phyloP scores from a whole-genome alignment of 2,329 filamentous ascomycete genomes.

The Didymella segeticola region DNA sequence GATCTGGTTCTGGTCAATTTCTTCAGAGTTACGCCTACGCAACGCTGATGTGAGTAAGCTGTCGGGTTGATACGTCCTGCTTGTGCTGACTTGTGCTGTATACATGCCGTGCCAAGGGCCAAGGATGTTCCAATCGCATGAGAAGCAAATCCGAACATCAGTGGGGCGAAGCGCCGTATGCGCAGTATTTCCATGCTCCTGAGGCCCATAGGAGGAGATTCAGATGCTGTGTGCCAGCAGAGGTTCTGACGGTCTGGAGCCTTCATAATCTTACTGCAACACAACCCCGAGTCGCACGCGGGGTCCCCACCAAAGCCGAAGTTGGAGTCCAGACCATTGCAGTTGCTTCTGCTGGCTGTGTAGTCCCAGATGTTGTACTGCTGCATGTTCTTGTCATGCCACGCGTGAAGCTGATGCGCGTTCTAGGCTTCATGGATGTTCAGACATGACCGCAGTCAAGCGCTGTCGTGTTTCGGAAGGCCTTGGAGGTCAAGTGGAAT shows the following conservation, averaged over 20 bases:
- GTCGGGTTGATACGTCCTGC: background rate
- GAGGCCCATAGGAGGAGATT: background rate
- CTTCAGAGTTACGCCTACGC: background rate
- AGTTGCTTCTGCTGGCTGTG: background rate
- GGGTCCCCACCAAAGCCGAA: slow-evolving; percentile 3
- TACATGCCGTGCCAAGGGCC: background rate
- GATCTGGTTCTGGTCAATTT: background rate
- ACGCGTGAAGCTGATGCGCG: background rate
- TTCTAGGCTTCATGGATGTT: background rate
- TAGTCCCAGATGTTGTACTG: background rate
- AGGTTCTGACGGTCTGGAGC: background rate
- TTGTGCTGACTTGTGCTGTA: background rate
- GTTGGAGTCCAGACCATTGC: background rate
- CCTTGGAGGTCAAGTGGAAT: too few relatives aligned
- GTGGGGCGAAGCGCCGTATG: background rate
- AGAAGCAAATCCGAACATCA: background rate
- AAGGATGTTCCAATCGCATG: background rate
- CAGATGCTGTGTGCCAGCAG: background rate
- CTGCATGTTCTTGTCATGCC: background rate
- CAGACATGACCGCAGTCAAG: too few relatives aligned
- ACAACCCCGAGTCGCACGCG: background rate
- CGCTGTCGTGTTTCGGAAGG: too few relatives aligned
- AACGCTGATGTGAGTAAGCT: background rate
- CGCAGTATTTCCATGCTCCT: background rate
- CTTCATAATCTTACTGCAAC: background rate